Conservation (phyloP, 2,329 filamentous ascomycete genomes). For the Fusarium sororula region DNA sequence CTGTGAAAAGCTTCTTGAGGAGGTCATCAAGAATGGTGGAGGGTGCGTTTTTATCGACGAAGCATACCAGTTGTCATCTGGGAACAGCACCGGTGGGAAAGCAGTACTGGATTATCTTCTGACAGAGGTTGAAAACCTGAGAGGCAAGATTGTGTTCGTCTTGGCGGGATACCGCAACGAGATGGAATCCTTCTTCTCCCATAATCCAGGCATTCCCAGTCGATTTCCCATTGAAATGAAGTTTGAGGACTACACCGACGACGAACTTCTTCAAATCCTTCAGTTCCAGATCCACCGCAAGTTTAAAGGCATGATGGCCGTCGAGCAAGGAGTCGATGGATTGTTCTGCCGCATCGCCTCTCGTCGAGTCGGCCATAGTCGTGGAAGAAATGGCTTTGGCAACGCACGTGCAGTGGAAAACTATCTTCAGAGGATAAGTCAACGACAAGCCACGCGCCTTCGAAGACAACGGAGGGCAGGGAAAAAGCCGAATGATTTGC, state of each 20-base stretch:
- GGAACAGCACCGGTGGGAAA: slow-evolving; percentile 64
- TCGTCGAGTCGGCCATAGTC: slow-evolving; percentile 67
- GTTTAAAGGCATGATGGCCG: slow-evolving; percentile 64
- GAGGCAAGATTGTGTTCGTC: slow-evolving; percentile 75
- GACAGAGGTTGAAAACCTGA: slow-evolving; percentile 75
- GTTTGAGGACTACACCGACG: slow-evolving; percentile 75
- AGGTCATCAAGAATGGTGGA: slow-evolving; percentile 65
- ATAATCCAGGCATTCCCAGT: slow-evolving; percentile 76
- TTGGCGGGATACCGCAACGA: slow-evolving; percentile 77
- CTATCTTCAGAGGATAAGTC: slow-evolving; percentile 59
- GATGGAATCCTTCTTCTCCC: slow-evolving; percentile 80
- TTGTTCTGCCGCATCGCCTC: slow-evolving; percentile 71
- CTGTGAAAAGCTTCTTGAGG: slow-evolving; percentile 59
- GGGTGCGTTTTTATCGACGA: slow-evolving; percentile 83
- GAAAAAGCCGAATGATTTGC: slow-evolving; percentile 61
- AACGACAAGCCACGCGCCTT: slow-evolving; percentile 68
- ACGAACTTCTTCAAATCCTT: slow-evolving; percentile 71
- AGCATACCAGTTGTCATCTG: slow-evolving; percentile 75
- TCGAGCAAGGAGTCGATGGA: slow-evolving; percentile 66
- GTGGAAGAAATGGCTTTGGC: slow-evolving; percentile 74
- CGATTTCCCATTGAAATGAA: slow-evolving; percentile 72
- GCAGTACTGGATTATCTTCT: slow-evolving; percentile 76
- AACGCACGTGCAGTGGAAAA: slow-evolving; percentile 79
- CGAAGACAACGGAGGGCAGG: slow-evolving; percentile 54
- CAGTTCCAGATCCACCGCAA: slow-evolving; percentile 61